phyloP scores from a whole-genome alignment of 2,329 filamentous ascomycete species.

The Cryphonectria japonica region DNA sequence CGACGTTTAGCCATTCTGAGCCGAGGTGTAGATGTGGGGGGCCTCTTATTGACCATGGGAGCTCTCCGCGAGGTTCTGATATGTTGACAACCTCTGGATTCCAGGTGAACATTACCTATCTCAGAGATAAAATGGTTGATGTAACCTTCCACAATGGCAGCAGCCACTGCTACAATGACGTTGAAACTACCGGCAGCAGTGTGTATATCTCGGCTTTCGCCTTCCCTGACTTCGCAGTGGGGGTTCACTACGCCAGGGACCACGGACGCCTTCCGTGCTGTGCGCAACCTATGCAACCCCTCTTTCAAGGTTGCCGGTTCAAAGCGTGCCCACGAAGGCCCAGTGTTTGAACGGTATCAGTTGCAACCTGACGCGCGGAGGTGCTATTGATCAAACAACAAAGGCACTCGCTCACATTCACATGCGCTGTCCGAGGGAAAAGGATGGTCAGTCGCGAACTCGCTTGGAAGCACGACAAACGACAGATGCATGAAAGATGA shows the following conservation, averaged over 20 bases:
- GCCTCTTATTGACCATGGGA: not conserved
- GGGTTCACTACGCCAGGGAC: not conserved
- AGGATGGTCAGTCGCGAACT: not conserved
- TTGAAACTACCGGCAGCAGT: slow-evolving; percentile 12
- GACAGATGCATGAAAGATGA: not conserved
- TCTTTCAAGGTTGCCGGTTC: not conserved
- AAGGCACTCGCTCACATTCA: not conserved
- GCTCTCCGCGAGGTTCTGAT: not conserved
- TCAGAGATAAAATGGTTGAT: slow-evolving; percentile 12
- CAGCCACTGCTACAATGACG: not conserved
- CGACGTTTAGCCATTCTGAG: slow-evolving; percentile 1
- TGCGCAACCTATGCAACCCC: not conserved
- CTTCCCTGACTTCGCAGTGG: slow-evolving; percentile 2
- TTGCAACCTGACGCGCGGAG: not conserved
- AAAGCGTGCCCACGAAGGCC: not conserved
- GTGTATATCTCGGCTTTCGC: slow-evolving; percentile 5
- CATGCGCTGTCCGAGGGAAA: not conserved
- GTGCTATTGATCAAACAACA: not conserved
- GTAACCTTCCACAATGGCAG: slow-evolving; percentile 23
- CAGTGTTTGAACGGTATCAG: not conserved
- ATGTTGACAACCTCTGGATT: not conserved
- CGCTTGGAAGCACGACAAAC: not conserved
- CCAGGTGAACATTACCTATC: slow-evolving; percentile 9
- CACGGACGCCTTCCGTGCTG: not conserved
- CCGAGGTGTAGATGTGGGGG: not conserved